phyloP scores from a whole-genome alignment of 148 eudicot species.

The Polygonum maritimum region DNA sequence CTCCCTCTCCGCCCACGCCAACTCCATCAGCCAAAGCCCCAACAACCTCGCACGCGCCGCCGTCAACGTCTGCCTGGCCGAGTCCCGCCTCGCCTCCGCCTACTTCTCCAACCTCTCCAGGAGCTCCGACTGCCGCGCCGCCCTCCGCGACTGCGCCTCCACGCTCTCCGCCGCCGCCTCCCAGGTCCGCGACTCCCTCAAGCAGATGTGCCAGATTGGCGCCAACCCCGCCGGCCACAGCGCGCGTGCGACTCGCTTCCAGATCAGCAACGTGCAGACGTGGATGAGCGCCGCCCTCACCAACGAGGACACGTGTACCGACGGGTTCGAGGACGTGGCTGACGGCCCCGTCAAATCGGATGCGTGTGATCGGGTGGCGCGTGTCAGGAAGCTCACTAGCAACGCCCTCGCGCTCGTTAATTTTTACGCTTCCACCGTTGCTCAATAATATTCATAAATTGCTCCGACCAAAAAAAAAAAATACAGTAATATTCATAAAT shows the following conservation, averaged over 20 bases:
- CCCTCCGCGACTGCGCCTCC: conserved; percentile 49
- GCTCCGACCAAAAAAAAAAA: no score
- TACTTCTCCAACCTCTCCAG: conserved; percentile 36
- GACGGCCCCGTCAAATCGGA: conserved; percentile 37
- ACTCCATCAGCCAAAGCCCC: conserved; percentile 32
- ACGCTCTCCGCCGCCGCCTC: conserved; percentile 38
- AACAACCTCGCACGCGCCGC: conserved; percentile 51
- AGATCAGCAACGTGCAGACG: conserved; percentile 77
- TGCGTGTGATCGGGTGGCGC: conserved; percentile 27
- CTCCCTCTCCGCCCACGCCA: conserved; percentile 54
- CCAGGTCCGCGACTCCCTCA: conserved; percentile 42
- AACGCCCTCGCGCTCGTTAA: conserved; percentile 77
- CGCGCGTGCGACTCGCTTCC: conserved; percentile 32
- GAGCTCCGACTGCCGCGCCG: conserved; percentile 32
- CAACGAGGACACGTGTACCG: conserved; percentile 68
- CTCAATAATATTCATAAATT: not conserved
- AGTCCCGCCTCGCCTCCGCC: conserved; percentile 17
- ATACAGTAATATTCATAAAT: not conserved
- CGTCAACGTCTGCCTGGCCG: conserved; percentile 38
- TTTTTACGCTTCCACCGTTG: conserved; percentile 20
- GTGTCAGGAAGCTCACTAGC: conserved; percentile 49
- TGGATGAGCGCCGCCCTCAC: conserved; percentile 86
- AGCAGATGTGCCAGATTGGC: conserved; percentile 41
- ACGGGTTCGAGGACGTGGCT: conserved; percentile 41
- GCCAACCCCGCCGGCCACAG: not conserved